Base-by-base conservation (phyloP, 192 early-diverging fungal species). In the Coemansia sp. region DNA sequence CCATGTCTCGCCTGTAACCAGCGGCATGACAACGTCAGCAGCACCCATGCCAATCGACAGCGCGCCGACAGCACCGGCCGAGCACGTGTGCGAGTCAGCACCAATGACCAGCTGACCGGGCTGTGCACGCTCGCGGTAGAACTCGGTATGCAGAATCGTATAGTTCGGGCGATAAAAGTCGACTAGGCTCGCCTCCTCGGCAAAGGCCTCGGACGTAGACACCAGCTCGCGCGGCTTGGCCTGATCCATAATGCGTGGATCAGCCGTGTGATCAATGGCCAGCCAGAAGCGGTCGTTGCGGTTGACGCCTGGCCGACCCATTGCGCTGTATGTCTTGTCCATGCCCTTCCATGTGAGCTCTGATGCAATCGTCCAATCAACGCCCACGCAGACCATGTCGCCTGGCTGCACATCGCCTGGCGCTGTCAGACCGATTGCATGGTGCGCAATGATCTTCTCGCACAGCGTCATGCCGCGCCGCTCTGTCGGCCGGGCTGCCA, bases 291-390 rank as follows among this genome's bases (percentile, higher is more conserved):
- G 86, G 48, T 91, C 89, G 66, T 89, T 89, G 60, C 89, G 85
- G 82, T 90, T 84, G 49, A 90, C 83, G 56, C 74, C 79, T 18
- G 90, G 90, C 12, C 86, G 83, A n/a, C 88, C 88, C 86, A 91
- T 86, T 40, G 81, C 74, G 50, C 89, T 84, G 79, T 88, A 91
- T 14, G 88, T 90, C 85, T 91, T 90, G 80, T 91, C 84, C 90
- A 91, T 91, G 51, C 90, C 89, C 70, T 88, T 86, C 90, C 90
- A 91, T n/a, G 89, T 89, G 64, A 88, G 81, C 65, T 91, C 90
- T 9, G 88, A 89, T 5, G 89, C 90, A 61, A 91, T 81, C 20
- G 90, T 91, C 90, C 90, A 91, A 75, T 91, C 90, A 7, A 91
- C 90, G 6, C 82, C 77, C 23, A 91, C 90, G 63, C 90, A 91